Percentiles rank a stretch among this genome's conserved stretches.
These are phyloP conservation scores for Pulveroboletus sp. DNA, from an alignment of 768 basidiomycete species.

Conservation along the genomic window DNA sequence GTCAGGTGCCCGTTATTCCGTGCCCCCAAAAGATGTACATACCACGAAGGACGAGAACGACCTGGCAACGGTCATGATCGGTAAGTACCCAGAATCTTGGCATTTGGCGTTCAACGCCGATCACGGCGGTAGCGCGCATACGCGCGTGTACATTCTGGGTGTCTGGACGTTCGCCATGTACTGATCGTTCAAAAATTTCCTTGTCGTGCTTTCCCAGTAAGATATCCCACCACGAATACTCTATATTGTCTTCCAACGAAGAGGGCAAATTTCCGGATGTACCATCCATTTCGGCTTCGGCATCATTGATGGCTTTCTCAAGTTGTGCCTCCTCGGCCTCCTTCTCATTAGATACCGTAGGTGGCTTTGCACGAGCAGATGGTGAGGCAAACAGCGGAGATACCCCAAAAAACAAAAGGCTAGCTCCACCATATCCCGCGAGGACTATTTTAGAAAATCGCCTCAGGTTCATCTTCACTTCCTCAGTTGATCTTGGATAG, in stretches of 20 bases:
- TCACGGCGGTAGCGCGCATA: constrained; percentile 54
- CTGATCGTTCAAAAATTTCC: constrained; percentile 74
- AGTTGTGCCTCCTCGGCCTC: constrained; percentile 57
- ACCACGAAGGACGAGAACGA: constrained; percentile 74
- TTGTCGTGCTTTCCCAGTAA: constrained; percentile 75
- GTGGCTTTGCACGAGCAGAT: constrained; percentile 18
- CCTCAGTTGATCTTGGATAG: constrained; percentile 34
- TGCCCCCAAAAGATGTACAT: constrained; percentile 5
- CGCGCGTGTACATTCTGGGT: constrained; percentile 29
- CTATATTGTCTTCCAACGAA: constrained; percentile 19
- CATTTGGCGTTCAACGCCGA: constrained; percentile 66
- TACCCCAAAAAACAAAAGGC: constrained; percentile 76
- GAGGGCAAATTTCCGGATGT: constrained; percentile 29
- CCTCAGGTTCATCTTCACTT: constrained; percentile 66
- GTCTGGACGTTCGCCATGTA: constrained; percentile 19
- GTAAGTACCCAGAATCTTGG: constrained; percentile 85
- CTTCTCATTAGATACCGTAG: constrained; percentile 37
- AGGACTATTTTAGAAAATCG: constrained; percentile 79
- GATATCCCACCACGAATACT: constrained; percentile 83
- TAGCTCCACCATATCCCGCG: constrained; percentile 81
- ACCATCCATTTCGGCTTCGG: constrained; percentile 57
- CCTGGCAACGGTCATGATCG: constrained; percentile 67
- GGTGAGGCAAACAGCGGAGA: constrained; percentile 31
- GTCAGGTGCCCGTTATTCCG: constrained; percentile 2
- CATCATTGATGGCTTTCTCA: constrained; percentile 62